Base-by-base conservation (phyloP, 495 filamentous ascomycete species). In the Saxophila tyrrhenica region DNA sequence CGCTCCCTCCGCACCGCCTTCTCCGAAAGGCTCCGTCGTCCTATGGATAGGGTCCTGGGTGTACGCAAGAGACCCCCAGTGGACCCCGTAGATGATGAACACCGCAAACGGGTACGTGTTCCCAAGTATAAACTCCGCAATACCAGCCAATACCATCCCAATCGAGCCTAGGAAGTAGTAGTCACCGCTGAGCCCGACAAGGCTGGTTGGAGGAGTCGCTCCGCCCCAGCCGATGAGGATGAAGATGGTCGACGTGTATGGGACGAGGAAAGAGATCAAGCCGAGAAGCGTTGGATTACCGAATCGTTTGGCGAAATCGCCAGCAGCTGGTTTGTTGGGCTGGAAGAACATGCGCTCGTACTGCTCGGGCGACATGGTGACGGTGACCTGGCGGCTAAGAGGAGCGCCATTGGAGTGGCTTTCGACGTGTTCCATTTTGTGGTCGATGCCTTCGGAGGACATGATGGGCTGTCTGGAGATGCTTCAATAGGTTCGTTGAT, bases 281-380 rank as follows among this genome's bases (percentile, higher is more conserved):
- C 61, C 61, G 9, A 64, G 48, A 11, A 64, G 50, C 1, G 61
- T 57, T 29, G 61, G 61, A 48, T 64, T 63, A 42, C 20, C 61
- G 25, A 64, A 53, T 20, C 59, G 47, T 46, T 64, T 64, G 39
- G 61, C 54, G 1, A 52, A 35, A 25, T 64, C 61, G 22, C 61
- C 61, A 22, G 39, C 47, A 9, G 48, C 20, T 45, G 61, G 58
- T 10, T 43, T 19, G 10, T 35, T 38, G 5, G 61, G 61, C 39
- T 58, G 54, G 49, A 64, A 64, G 55, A 64, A 64, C 25, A 64
- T 41, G 2, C 51, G 35, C 38, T 64, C 61, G 44, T 64, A 64
- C 39, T 64, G 55, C 29, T 61, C 61, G 8, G 54, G 5, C 38
- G 23, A 49, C 32, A 64, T 50, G 5, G 51, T 39, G 23, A 64